Percentiles rank a stretch among this genome's conserved stretches.
These are phyloP conservation scores for Endocladia muricata DNA, from an alignment of 31 red algal species.

Conservation along the genomic window DNA sequence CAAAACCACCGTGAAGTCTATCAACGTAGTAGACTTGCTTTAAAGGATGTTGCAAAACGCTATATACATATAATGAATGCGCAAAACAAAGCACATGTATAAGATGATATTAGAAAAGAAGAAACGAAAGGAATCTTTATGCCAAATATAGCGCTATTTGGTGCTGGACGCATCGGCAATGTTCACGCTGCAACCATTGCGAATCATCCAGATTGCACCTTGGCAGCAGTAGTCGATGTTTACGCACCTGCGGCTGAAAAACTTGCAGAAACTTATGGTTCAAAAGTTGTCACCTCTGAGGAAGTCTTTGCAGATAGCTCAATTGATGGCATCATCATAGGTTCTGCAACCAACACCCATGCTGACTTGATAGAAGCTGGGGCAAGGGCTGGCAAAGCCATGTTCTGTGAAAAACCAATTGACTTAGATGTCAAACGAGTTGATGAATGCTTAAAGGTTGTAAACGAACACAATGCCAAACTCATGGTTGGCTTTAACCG, in stretches of 20 bases:
- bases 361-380: slow-evolving; percentile 91
- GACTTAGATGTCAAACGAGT: slow-evolving; percentile 83
- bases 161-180: slow-evolving; percentile 95
- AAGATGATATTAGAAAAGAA: too few species aligned
- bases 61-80: too few species aligned
- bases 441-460: slow-evolving; percentile 81
- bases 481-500: slow-evolving; percentile 98
- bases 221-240: slow-evolving; percentile 84
- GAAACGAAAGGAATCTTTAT: too few species aligned
- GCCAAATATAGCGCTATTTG: slow-evolving; percentile 69
- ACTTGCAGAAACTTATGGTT: slow-evolving; percentile 81
- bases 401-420: slow-evolving; percentile 99
- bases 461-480: slow-evolving; percentile 84
- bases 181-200: slow-evolving; percentile 97
- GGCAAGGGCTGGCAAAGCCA: slow-evolving; percentile 92
- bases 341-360: slow-evolving; percentile 92
- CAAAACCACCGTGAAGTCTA: too few species aligned
- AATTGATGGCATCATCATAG: slow-evolving; percentile 94
- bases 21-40: too few species aligned
- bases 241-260: slow-evolving; percentile 82
- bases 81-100: too few species aligned
- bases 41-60: too few species aligned
- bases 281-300: slow-evolving; percentile 85
- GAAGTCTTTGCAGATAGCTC: slow-evolving; percentile 79
- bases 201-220: slow-evolving; percentile 77